Conservation (phyloP, 176 grass and related monocot species). For the Lolium rigidum region DNA sequence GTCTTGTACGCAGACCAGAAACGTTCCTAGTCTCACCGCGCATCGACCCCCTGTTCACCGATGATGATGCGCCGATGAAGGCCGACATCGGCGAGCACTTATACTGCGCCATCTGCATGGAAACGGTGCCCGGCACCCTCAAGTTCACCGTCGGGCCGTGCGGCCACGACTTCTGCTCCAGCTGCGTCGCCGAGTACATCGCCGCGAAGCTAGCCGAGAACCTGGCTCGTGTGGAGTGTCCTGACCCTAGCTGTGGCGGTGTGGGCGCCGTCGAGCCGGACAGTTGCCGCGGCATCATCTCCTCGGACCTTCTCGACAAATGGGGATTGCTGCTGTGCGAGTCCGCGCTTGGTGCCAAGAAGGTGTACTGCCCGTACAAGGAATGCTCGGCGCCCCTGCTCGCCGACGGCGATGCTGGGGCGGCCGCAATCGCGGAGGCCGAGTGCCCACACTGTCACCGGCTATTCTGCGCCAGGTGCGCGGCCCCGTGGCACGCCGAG, state of each 20-base stretch:
- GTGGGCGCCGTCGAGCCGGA: neutral
- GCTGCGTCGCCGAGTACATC: neutral
- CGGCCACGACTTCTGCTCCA: neutral
- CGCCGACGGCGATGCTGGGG: neutral
- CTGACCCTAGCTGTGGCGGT: neutral
- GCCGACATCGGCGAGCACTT: neutral
- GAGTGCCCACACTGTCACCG: neutral
- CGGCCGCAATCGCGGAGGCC: neutral
- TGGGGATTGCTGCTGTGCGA: neutral
- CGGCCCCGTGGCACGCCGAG: neutral
- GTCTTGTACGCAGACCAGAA: neutral
- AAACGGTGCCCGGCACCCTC: neutral
- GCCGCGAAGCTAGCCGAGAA: neutral
- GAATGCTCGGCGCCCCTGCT: neutral
- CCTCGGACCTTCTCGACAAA: neutral
- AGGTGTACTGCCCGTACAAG: neutral
- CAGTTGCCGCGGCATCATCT: neutral
- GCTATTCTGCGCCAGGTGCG: neutral
- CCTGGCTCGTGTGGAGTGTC: neutral
- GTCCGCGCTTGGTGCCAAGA: neutral
- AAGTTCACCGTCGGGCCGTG: neutral
- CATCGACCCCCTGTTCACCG: neutral
- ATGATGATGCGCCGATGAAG: neutral
- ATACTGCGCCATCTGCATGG: neutral
- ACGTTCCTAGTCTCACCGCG: neutral